A percentile compares a stretch with the other conserved stretches of the same genome.
phyloP scores from a whole-genome alignment of 164 flowering plant genomes.

The Malania oleifera region DNA sequence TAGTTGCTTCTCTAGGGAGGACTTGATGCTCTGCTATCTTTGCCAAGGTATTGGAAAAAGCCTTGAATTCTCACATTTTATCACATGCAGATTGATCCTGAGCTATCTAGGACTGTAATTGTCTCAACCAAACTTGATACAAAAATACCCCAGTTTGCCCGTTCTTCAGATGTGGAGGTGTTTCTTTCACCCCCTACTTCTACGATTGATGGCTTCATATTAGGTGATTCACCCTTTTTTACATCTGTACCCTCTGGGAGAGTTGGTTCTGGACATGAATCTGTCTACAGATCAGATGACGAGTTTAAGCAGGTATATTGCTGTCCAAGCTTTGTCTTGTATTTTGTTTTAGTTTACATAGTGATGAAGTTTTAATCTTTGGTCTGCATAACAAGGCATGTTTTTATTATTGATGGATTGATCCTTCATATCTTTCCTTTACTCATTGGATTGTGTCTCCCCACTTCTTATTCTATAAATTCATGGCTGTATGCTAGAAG shows the following conservation, averaged over 20 bases:
- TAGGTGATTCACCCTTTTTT: slow-evolving; percentile 94
- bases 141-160: slow-evolving; percentile 90
- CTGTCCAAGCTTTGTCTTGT: background rate
- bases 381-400: too few species aligned
- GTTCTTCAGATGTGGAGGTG: slow-evolving; percentile 95
- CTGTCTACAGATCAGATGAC: slow-evolving; percentile 77
- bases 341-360: background rate
- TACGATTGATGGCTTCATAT: slow-evolving; percentile 81
- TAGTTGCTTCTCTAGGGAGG: background rate
- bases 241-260: slow-evolving; percentile 99
- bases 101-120: slow-evolving; percentile 85
- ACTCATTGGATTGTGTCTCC: too few species aligned
- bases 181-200: slow-evolving; percentile 86
- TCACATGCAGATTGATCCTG: slow-evolving; percentile 75
- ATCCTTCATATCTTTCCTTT: too few species aligned
- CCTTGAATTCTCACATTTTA: background rate
- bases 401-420: too few species aligned
- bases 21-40: background rate
- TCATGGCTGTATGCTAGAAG: too few species aligned
- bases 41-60: background rate
- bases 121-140: slow-evolving; percentile 98
- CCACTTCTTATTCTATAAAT: too few species aligned
- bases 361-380: too few species aligned
- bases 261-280: slow-evolving; percentile 83
- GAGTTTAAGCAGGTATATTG: slow-evolving; percentile 80